Conservation (phyloP, 1,284 basidiomycete genomes). For the Marasmius oreades region DNA sequence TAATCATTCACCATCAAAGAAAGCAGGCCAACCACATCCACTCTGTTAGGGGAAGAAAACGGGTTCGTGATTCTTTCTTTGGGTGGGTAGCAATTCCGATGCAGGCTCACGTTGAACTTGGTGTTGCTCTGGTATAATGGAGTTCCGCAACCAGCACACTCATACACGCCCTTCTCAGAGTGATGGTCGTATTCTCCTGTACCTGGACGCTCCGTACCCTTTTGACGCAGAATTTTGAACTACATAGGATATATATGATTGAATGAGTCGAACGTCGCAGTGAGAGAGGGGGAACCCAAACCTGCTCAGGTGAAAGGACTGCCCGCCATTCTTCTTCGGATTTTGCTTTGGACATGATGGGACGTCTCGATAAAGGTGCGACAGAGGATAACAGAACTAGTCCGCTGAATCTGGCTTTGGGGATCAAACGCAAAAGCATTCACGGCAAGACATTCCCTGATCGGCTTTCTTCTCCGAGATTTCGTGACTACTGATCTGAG, state of each 20-base stretch:
- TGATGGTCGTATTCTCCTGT: conserved; percentile 80
- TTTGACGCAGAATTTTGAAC: conserved; percentile 53
- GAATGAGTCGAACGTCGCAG: neutral
- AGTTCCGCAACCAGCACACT: conserved; percentile 66
- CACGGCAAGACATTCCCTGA: too few species aligned
- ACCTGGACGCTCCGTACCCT: conserved; percentile 81
- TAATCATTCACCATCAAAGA: conserved; percentile 72
- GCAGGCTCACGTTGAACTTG: conserved; percentile 71
- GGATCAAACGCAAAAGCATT: too few species aligned
- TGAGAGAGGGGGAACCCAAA: conserved; percentile 51
- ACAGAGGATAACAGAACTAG: too few species aligned
- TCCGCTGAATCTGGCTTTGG: too few species aligned
- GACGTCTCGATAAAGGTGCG: neutral
- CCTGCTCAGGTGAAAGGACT: conserved; percentile 80
- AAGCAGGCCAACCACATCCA: conserved; percentile 97
- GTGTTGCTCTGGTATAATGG: conserved; percentile 84
- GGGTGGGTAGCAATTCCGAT: neutral
- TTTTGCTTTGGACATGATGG: conserved; percentile 38
- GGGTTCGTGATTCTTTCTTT: neutral
- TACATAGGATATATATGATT: neutral
- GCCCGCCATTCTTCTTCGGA: conserved; percentile 86
- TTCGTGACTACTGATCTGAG: too few species aligned
- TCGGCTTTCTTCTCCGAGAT: too few species aligned
- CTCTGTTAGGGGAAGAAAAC: conserved; percentile 44
- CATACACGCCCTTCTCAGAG: conserved; percentile 66